Base-by-base conservation (phyloP, 1,284 basidiomycete species). In the Pseudozyma sp. region DNA sequence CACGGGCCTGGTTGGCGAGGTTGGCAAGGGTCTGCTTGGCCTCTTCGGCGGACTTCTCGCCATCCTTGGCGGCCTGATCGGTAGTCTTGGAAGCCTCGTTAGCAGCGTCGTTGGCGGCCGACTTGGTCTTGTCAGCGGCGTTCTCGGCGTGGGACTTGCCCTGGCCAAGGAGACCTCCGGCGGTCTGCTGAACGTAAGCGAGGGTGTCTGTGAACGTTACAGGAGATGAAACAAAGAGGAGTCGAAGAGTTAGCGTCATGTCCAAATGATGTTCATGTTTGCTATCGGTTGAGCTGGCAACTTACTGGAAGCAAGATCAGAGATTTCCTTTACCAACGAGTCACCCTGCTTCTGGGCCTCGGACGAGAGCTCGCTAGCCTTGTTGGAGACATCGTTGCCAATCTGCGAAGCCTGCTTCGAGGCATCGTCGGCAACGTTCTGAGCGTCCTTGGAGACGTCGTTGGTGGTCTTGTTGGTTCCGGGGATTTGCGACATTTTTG, bases 151-250 rank as follows among this genome's bases (percentile, higher is more conserved):
- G 40, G 1, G 50, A 39, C 69, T 77, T 53, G 44, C 72, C 69
- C 50, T 68, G 60, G n/a, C 76, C 76, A 31, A 77, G 72, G 19
- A 77, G 43, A 18, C 44, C 52, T 34, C 72, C 71, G 18, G 76
- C 76, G 13, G 68, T 70, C 63, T 77, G 68, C 66, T 77, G 76
- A 18, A 77, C 69, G 61, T 77, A 77, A 14, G 57, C 63, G 45
- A 75, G 7, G 21, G 75, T 77, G 67, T 75, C 72, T 75, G 42
- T 9, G 31, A 47, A 25, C 38, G 40, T 21, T 13, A 39, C 19
- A 35, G 51, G 45, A 11, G n/a, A 25, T 44, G 18, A 21, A 21
- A 13, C 31, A 10, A 43, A 50, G 6, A 31, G 25, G 6, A 31
- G 6, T 31, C 6, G 25, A 31, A 31, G 25, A 31, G 25, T 31